A percentile compares a stretch with the other conserved stretches of the same genome.
phyloP scores from a whole-genome alignment of 2,329 filamentous ascomycete species.

The Phyllosticta ampelicida region DNA sequence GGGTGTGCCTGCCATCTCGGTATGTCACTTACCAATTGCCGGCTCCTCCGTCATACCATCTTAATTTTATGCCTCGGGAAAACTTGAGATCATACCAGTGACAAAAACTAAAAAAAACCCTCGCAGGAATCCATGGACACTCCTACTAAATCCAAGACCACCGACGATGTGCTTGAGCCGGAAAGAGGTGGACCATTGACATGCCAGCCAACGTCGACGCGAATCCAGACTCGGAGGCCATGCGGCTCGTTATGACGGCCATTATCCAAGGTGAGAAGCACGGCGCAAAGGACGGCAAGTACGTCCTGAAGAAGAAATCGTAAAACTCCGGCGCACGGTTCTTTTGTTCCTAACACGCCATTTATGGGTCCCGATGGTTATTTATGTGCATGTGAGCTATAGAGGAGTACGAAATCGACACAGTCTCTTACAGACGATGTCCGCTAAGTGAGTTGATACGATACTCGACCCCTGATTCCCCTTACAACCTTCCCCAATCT shows the following conservation, averaged over 20 bases:
- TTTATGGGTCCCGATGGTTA: neutral
- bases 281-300: neutral
- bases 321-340: neutral
- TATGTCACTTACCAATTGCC: neutral
- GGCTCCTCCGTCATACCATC: neutral
- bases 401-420: too few relatives aligned
- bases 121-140: neutral
- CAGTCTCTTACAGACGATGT: too few relatives aligned
- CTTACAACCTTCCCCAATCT: too few relatives aligned
- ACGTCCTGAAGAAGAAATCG: neutral
- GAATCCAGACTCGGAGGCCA: neutral
- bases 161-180: neutral
- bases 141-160: neutral
- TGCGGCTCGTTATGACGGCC: neutral
- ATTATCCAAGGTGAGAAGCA: neutral
- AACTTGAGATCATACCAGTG: neutral
- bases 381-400: neutral
- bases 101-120: neutral
- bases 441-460: too few relatives aligned
- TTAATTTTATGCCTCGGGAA: too few relatives aligned
- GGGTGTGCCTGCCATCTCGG: neutral
- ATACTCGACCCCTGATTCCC: too few relatives aligned
- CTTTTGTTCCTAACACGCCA: neutral
- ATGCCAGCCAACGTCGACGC: neutral
- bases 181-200: neutral